Base-by-base conservation (phyloP, 108 stramenopile genomes). In the Cafeteria roenbergensis region DNA sequence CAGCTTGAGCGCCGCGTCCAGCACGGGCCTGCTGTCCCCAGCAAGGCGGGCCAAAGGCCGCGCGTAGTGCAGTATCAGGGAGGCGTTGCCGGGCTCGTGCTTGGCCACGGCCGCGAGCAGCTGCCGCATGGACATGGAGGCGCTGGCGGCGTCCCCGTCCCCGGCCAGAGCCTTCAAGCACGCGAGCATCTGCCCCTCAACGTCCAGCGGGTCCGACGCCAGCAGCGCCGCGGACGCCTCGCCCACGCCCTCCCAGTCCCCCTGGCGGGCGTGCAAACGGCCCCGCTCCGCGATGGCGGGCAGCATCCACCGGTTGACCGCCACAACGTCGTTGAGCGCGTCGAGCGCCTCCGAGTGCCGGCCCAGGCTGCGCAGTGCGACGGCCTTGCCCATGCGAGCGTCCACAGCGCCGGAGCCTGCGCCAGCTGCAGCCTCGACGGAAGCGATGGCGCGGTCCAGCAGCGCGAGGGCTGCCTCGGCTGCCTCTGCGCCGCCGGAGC, bases 251-350 rank as follows among this genome's bases (percentile, higher is more conserved):
- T 77, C 83, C 83, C 83, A 84, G 27, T 81, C 80, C 2, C 76
- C 71, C 3, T 37, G 17, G 3, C 48, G 20, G 25, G 74, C 58
- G 48, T 75, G 51, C 25, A 81, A 52, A 33, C 72, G 67, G 28
- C 77, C 78, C 60, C 79, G 78, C 36, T 80, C 79, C 1, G 64
- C 53, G 24, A 81, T 57, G 0, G 82, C 83, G 6, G 83, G 83
- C 42, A 57, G 34, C 36, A 82, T 82, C 35, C 73, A 73, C 4
- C 77, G 35, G 2, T 72, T 34, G 2, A 63, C 34, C 9, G 77
- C 75, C 34, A 76, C 73, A 36, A 72, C 77, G 34, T 80, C 73
- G 73, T 67, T 74, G 2, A 72, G 51, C 37, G 27, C 17, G 22
- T 72, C 75, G 29, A 68, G 24, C 12, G 75, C 71, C 21, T 50